Evolutionary conservation across 129 eudicot species (phyloP), one percentile per base, ranked within the genome.

Genomic region (Flaveria trinervia): DNA sequence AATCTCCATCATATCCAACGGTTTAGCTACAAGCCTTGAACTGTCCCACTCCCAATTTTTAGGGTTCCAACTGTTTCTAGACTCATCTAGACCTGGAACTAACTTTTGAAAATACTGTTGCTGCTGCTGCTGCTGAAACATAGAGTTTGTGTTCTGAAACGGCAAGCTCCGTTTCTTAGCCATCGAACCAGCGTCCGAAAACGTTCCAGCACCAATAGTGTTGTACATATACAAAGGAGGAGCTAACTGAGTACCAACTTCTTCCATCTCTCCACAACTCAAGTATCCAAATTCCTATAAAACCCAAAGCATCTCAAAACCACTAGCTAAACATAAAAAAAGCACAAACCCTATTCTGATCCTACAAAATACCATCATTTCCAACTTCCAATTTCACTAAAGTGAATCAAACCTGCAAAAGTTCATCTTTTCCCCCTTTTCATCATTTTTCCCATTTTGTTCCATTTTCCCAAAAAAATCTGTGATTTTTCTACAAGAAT

Each of bases 41-140:
- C 93, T 85, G 50, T 89, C 97, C 97, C 97, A 92, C 22, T 88
- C 84, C 97, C 97, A 92, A 33, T 74, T 77, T 39, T 84, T 84
- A 0, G 88, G 96, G 69, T 86, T 84, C 97, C 97, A 92, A 61
- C 66, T 82, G 57, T 79, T 80, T 8, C 81, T 61, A 48, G 78
- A 62, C 18, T 79, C 81, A 3, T 86, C 77, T 77, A 72, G 70
- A 72, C 49, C 78, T 2, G 86, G 64, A 17, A 56, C 44, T 57
- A 74, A 71, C 77, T 65, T 72, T 17, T 68, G 78, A 2, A 71
- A 80, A 56, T 84, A 82, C 51, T 62, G 83, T 22, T 70, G 88
- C 22, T 69, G 87, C 44, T 70, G 77, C 39, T 81, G 89, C 44
- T 70, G 77, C 39, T 81, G 89, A 30, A 64, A 86, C 50, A 67